These are phyloP conservation scores for Hygrocybe coccinea DNA, from an alignment of 768 basidiomycete species.

Conservation along the genomic window DNA sequence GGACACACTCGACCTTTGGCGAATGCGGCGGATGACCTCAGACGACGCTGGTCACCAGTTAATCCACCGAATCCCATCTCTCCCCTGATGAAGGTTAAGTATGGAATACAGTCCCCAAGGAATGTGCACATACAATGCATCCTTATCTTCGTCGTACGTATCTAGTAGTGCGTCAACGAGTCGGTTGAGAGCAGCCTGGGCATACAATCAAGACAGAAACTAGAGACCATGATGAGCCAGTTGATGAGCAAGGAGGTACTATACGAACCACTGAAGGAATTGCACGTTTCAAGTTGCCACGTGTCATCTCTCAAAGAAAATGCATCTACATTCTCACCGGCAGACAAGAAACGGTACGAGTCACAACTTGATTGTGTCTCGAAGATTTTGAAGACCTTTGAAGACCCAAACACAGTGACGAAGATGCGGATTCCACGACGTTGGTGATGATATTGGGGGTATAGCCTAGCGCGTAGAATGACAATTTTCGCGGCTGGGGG, in stretches of 20 bases:
- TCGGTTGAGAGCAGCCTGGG: neutral
- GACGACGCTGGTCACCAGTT: neutral
- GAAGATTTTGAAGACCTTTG: too few species aligned
- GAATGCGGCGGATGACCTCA: constrained; percentile 1
- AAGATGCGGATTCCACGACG: too few species aligned
- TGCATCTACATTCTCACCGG: constrained; percentile 18
- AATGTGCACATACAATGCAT: neutral
- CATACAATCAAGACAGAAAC: neutral
- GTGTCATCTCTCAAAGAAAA: constrained; percentile 59
- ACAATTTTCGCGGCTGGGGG: too few species aligned
- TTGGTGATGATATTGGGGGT: too few species aligned
- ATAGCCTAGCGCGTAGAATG: too few species aligned
- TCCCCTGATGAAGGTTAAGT: neutral
- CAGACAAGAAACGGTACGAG: neutral
- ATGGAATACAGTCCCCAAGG: neutral
- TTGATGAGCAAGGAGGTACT: constrained; percentile 78
- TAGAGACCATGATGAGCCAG: constrained; percentile 64
- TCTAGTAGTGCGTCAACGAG: neutral
- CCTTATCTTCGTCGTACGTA: neutral
- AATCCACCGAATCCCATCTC: neutral
- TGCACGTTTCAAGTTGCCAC: too few species aligned
- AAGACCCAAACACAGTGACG: too few species aligned
- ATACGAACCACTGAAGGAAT: constrained; percentile 83
- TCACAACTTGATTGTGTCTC: neutral
- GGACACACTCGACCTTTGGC: neutral